These are phyloP conservation scores for Paecilomyces formosus DNA, from an alignment of 2,329 filamentous ascomycete species.

Conservation along the genomic window DNA sequence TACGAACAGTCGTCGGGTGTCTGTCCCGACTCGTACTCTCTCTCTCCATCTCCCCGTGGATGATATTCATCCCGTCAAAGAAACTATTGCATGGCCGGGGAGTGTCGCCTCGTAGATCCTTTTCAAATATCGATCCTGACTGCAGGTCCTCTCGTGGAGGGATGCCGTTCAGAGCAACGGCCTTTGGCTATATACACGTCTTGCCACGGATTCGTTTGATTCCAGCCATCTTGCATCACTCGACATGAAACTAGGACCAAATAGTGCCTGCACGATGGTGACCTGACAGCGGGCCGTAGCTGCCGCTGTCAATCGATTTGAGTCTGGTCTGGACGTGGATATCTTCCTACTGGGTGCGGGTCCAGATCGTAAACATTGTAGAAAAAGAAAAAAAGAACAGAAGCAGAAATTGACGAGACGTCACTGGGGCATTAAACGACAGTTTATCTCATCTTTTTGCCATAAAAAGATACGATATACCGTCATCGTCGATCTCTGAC, in stretches of 20 bases:
- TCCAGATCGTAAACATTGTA: neutral
- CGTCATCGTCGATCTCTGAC: neutral
- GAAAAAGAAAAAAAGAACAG: too few relatives aligned
- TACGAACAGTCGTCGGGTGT: neutral
- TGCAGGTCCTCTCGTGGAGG: neutral
- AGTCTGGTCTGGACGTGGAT: neutral
- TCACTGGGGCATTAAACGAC: neutral
- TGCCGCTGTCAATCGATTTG: neutral
- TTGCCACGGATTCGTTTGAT: neutral
- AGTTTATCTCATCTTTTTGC: neutral
- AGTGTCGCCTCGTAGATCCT: neutral
- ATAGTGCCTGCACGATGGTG: neutral
- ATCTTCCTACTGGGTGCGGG: neutral
- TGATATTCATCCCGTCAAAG: neutral
- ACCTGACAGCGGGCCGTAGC: neutral
- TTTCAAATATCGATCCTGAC: neutral
- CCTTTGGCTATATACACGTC: neutral
- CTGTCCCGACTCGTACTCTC: neutral
- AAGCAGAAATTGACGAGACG: neutral
- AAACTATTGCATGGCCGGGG: neutral
- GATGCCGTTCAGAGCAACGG: neutral
- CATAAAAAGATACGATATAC: neutral
- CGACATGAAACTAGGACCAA: neutral
- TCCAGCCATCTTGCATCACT: neutral
- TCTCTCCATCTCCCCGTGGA: neutral